These are phyloP conservation scores for Coemansia brasiliensis DNA, from an alignment of 192 early-diverging fungal species.

Conservation along the genomic window DNA sequence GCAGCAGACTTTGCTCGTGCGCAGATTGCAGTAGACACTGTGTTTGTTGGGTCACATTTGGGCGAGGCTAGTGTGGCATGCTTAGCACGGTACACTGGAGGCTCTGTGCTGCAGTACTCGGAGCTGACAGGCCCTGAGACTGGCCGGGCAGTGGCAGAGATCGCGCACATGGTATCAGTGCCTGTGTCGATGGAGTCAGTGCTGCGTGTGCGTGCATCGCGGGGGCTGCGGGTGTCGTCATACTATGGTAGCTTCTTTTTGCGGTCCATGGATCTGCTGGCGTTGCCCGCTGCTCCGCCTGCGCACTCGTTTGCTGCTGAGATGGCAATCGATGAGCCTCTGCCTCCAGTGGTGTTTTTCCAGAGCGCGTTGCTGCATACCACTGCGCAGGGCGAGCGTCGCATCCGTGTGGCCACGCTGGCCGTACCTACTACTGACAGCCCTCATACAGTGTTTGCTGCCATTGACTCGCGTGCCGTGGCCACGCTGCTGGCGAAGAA, in stretches of 20 bases:
- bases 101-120: conserved; percentile 86
- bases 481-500: conserved; percentile 84
- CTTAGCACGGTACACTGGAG: conserved; percentile 79
- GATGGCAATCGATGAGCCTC: conserved; percentile 69
- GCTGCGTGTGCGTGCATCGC: conserved; percentile 86
- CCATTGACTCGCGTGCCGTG: conserved; percentile 83
- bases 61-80: conserved; percentile 80
- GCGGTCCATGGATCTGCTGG: conserved; percentile 86
- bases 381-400: conserved; percentile 81
- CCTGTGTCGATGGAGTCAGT: conserved; percentile 89
- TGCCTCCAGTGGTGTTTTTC: conserved; percentile 82
- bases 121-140: conserved; percentile 89
- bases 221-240: conserved; percentile 81
- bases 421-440: conserved; percentile 83
- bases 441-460: conserved; percentile 76
- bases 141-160: conserved; percentile 78
- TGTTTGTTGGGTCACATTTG: conserved; percentile 78
- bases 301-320: conserved; percentile 91
- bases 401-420: conserved; percentile 90
- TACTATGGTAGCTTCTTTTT: conserved; percentile 99
- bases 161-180: conserved; percentile 75
- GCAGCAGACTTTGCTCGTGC: conserved; percentile 88
- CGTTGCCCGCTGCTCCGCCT: conserved; percentile 89
- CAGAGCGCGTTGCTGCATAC: conserved; percentile 94
- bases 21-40: conserved; percentile 87